phyloP scores from a whole-genome alignment of 148 eudicot species.

The Chenopodium suecicum region DNA sequence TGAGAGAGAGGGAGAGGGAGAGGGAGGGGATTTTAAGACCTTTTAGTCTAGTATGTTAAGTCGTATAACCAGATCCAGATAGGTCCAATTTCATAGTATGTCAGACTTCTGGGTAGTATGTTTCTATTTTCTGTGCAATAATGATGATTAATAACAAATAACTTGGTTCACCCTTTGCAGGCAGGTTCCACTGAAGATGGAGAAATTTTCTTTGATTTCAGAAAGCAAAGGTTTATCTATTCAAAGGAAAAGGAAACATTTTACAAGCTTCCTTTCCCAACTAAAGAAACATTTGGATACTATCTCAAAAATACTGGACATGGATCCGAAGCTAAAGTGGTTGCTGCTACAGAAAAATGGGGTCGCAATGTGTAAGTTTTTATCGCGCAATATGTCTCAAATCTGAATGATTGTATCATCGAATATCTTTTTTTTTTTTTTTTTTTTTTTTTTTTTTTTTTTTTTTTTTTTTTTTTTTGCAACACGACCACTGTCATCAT shows the following conservation, averaged over 20 bases:
- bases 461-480: neutral
- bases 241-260: constrained; percentile 74
- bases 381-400: neutral
- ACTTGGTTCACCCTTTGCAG: constrained; percentile 34
- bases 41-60: neutral
- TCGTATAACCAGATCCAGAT: neutral
- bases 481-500: neutral
- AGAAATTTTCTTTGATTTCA: constrained; percentile 86
- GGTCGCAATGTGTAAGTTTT: constrained; percentile 79
- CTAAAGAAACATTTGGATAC: constrained; percentile 84
- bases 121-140: neutral
- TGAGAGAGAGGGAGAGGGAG: too few relatives aligned
- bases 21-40: neutral
- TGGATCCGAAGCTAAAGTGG: constrained; percentile 86
- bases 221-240: constrained; percentile 86
- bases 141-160: neutral
- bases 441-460: too few relatives aligned
- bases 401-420: neutral
- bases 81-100: neutral
- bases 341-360: constrained; percentile 83
- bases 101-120: neutral
- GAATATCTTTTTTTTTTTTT: too few relatives aligned
- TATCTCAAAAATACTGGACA: constrained; percentile 80
- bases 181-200: constrained; percentile 50
- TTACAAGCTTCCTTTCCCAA: constrained; percentile 86